phyloP scores from a whole-genome alignment of 305 asterid species.

The Withania somnifera region DNA sequence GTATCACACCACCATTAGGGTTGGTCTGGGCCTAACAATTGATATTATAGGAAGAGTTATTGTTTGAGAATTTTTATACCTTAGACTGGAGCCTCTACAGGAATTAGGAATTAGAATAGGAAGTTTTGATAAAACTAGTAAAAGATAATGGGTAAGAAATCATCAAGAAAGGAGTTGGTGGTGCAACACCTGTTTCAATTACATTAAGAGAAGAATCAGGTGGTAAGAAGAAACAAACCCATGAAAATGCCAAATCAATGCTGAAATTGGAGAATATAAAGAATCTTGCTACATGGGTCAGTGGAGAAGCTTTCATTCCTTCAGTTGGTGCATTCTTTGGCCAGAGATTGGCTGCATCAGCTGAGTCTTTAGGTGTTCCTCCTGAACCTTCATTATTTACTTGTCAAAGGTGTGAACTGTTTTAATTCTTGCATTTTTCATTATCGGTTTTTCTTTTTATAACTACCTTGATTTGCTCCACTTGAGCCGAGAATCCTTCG shows the following conservation, averaged over 20 bases:
- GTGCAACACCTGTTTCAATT: conserved; percentile 11
- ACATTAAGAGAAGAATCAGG: conserved; percentile 38
- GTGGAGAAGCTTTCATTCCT: conserved; percentile 37
- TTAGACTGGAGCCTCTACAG: no score
- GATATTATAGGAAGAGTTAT: no score
- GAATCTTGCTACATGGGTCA: conserved; percentile 52
- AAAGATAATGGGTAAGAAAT: no score
- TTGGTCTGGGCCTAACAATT: no score
- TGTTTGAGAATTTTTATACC: no score
- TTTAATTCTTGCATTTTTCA: not conserved
- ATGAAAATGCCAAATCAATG: conserved; percentile 45
- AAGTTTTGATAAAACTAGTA: no score
- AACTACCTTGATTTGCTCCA: no score
- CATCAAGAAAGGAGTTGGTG: conserved; percentile 2
- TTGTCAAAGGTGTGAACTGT: conserved; percentile 39
- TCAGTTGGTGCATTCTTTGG: conserved; percentile 63
- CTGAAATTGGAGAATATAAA: conserved; percentile 57
- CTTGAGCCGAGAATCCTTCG: no score
- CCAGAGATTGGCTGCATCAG: conserved; percentile 46
- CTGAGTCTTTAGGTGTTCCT: conserved; percentile 39
- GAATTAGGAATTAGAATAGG: no score
- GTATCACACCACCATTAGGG: no score
- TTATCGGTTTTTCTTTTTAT: no score
- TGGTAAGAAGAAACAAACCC: conserved; percentile 41
- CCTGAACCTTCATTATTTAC: conserved; percentile 38